These are phyloP conservation scores for Suillus lakei DNA, from an alignment of 768 basidiomycete genomes.

Conservation along the genomic window DNA sequence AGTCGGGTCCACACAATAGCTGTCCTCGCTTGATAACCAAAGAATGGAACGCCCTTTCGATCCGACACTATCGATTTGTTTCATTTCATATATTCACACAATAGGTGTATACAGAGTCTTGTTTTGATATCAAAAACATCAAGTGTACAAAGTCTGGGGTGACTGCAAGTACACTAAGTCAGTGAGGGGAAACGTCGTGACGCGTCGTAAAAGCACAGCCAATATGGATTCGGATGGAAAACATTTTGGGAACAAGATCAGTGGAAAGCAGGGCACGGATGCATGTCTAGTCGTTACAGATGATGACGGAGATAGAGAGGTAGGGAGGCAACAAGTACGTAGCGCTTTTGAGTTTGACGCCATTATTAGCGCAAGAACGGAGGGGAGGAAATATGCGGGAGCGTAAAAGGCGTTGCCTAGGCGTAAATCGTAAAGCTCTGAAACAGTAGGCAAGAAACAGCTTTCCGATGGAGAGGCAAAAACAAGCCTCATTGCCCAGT, in stretches of 20 bases:
- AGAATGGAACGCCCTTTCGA: background rate
- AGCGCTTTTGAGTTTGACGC: constrained; percentile 6
- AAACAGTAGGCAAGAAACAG: constrained; percentile 16
- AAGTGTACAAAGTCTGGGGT: constrained; percentile 19
- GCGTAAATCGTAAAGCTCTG: constrained; percentile 30
- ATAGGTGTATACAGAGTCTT: background rate
- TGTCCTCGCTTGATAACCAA: background rate
- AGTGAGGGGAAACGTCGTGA: constrained; percentile 33
- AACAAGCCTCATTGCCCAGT: constrained; percentile 17
- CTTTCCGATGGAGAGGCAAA: constrained; percentile 15
- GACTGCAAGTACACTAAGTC: constrained; percentile 13
- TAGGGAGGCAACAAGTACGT: constrained; percentile 14
- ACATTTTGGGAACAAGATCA: constrained; percentile 39
- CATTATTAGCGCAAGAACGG: constrained; percentile 6
- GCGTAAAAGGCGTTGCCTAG: constrained; percentile 32
- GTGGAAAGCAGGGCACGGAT: constrained; percentile 38
- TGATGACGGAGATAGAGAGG: constrained; percentile 29
- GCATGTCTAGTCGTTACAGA: constrained; percentile 81
- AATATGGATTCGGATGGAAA: constrained; percentile 32
- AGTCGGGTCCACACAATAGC: background rate
- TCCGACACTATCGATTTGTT: background rate
- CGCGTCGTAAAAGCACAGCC: constrained; percentile 32
- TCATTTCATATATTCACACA: background rate
- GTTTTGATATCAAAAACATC: constrained; percentile 3
- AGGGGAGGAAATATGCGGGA: constrained; percentile 17